Conservation (phyloP, 768 basidiomycete species). For the Tylopilus rubrobrunneus region DNA sequence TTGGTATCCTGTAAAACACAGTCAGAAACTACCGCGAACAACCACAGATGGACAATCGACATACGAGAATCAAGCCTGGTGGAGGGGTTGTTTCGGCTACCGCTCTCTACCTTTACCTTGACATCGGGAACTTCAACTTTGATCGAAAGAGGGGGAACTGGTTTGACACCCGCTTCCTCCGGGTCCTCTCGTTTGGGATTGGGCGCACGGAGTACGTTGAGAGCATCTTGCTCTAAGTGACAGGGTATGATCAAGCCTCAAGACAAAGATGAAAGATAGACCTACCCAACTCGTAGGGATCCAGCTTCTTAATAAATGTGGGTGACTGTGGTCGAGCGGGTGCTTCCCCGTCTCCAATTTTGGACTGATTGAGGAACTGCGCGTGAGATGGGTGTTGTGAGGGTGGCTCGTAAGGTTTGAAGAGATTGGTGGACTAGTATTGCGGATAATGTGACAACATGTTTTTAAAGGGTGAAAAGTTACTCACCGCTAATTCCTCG, state of each 20-base stretch:
- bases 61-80: neutral
- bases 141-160: neutral
- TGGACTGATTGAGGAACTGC: slow-evolving; percentile 1
- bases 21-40: neutral
- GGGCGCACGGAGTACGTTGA: slow-evolving; percentile 8
- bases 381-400: slow-evolving; percentile 18
- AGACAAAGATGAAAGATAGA: neutral
- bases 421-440: slow-evolving; percentile 12
- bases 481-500: slow-evolving; percentile 3
- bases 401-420: slow-evolving; percentile 27
- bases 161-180: slow-evolving; percentile 1
- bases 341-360: neutral
- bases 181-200: slow-evolving; percentile 2
- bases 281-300: slow-evolving; percentile 28
- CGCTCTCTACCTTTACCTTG: slow-evolving; percentile 5
- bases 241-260: neutral
- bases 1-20: slow-evolving; percentile 4
- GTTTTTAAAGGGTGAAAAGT: neutral
- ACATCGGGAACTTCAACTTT: slow-evolving; percentile 7
- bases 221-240: slow-evolving; percentile 24
- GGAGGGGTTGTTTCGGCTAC: too few species aligned
- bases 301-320: slow-evolving; percentile 26
- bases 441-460: neutral
- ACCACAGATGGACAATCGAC: neutral
- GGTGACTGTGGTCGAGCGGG: neutral